Percentiles rank a stretch among this genome's conserved stretches.
These are phyloP conservation scores for Hansenula sp. DNA, from an alignment of 1,139 yeast species.

Conservation along the genomic window DNA sequence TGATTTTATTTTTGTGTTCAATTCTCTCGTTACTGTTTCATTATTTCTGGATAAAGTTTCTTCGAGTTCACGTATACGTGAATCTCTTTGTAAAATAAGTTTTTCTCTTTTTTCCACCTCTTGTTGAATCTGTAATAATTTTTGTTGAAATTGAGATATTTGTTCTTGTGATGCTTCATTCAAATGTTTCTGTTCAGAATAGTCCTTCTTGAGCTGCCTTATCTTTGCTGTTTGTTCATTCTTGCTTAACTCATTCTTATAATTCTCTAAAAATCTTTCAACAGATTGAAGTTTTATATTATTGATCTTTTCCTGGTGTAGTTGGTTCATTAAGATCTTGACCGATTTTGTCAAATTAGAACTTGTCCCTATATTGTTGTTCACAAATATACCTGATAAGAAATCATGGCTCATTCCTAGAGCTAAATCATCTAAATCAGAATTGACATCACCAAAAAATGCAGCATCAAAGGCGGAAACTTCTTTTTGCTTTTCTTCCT, in stretches of 20 bases:
- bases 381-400: slow-evolving; percentile 59
- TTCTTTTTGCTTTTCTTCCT: slow-evolving; percentile 1
- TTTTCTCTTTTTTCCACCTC: not conserved
- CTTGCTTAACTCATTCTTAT: slow-evolving; percentile 22
- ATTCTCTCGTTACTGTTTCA: not conserved
- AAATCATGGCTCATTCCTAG: slow-evolving; percentile 52
- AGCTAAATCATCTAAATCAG: slow-evolving; percentile 53
- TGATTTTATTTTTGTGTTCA: slow-evolving; percentile 1
- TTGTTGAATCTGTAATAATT: not conserved
- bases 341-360: slow-evolving; percentile 47
- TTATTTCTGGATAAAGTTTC: not conserved
- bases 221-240: slow-evolving; percentile 17
- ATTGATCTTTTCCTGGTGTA: slow-evolving; percentile 41
- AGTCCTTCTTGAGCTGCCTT: slow-evolving; percentile 20
- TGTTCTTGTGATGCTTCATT: slow-evolving; percentile 26
- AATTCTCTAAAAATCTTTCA: slow-evolving; percentile 31
- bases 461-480: slow-evolving; percentile 58
- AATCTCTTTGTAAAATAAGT: not conserved
- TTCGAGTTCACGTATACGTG: not conserved
- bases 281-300: slow-evolving; percentile 39
- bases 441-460: slow-evolving; percentile 72
- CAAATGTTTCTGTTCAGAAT: slow-evolving; percentile 25
- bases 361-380: slow-evolving; percentile 55
- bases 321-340: slow-evolving; percentile 39
- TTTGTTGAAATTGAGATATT: slow-evolving; percentile 7